Evolutionary conservation across 2,329 filamentous ascomycete species (phyloP).

Genomic region (Hymenoscyphus fraxineus): DNA sequence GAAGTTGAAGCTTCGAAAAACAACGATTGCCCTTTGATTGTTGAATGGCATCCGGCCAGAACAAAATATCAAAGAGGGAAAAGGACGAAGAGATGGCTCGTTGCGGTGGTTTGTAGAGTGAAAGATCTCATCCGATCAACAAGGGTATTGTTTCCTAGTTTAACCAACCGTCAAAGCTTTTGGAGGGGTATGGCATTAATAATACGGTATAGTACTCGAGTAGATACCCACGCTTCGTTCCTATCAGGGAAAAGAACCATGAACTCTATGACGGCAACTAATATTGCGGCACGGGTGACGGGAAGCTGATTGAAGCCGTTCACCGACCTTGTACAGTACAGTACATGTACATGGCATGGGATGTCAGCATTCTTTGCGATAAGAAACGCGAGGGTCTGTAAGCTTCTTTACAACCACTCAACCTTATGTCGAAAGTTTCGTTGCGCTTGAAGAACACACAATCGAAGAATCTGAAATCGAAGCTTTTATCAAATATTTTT

Average conservation of each 20-base stretch:
- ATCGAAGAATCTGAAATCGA: not conserved
- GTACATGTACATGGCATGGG: not conserved
- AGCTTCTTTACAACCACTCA: not conserved
- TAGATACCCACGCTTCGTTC: too few relatives aligned
- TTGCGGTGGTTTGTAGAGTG: too few relatives aligned
- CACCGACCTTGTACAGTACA: not conserved
- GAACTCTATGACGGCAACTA: not conserved
- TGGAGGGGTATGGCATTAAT: too few relatives aligned
- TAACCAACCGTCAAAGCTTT: too few relatives aligned
- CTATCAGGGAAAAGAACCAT: not conserved
- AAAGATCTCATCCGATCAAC: too few relatives aligned
- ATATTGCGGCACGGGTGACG: not conserved
- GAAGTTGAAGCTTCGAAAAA: not conserved
- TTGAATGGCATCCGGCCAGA: not conserved
- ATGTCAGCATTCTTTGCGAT: not conserved
- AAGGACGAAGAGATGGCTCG: too few relatives aligned
- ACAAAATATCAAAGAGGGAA: too few relatives aligned
- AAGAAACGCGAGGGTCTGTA: not conserved
- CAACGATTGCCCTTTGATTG: not conserved
- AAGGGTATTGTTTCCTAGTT: too few relatives aligned
- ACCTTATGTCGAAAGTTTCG: too few relatives aligned
- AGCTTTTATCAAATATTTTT: not conserved
- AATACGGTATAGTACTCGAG: too few relatives aligned
- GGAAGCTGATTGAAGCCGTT: not conserved
- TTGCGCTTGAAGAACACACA: too few relatives aligned